These are phyloP conservation scores for Rhodotorula sp. DNA, from an alignment of 1,284 basidiomycete species.

Conservation along the genomic window DNA sequence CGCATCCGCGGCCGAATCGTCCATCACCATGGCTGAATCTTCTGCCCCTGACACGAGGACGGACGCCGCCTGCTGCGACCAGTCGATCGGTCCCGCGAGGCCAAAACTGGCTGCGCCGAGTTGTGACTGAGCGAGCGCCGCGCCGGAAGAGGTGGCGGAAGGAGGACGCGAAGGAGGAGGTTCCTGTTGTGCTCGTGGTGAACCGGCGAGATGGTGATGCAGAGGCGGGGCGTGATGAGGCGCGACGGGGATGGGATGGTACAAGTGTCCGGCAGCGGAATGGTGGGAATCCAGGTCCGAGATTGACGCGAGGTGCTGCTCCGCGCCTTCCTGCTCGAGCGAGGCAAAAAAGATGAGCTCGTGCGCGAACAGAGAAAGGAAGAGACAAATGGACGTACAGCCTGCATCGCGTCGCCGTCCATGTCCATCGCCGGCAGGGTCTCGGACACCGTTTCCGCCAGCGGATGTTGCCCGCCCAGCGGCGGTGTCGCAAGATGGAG, in stretches of 20 bases:
- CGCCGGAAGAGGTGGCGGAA: background rate
- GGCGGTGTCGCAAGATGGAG: constrained; percentile 26
- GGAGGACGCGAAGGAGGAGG: background rate
- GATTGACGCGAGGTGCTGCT: background rate
- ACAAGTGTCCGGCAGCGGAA: background rate
- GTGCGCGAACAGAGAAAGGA: too few species aligned
- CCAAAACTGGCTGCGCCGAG: background rate
- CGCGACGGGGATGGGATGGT: background rate
- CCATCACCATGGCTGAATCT: background rate
- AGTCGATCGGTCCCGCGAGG: background rate
- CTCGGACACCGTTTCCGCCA: too few species aligned
- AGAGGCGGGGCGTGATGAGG: constrained; percentile 36
- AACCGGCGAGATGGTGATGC: constrained; percentile 31
- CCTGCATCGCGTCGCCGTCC: background rate
- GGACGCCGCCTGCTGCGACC: background rate
- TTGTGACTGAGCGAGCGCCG: constrained; percentile 6
- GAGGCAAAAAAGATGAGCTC: background rate
- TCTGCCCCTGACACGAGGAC: background rate
- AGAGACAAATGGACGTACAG: background rate
- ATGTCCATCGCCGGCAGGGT: background rate
- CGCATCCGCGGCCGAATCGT: background rate
- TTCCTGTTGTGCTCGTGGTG: background rate
- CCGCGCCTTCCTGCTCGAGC: constrained; percentile 10
- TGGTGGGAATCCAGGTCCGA: background rate
- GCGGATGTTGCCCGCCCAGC: background rate